Conservation (phyloP, 176 grass and related monocot genomes). For the Microstegium vimineum region DNA sequence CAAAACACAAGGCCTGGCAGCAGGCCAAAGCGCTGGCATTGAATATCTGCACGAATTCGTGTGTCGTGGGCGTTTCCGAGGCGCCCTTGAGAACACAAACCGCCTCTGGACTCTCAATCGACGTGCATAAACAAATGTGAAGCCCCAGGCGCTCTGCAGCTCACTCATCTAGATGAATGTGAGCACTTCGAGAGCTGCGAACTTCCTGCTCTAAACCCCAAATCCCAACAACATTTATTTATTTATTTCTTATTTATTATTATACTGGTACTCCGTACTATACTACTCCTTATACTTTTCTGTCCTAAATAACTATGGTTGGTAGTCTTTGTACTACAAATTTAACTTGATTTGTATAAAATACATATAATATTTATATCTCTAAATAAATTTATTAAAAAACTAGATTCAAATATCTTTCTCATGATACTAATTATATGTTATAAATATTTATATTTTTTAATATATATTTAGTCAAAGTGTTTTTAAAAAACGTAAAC, state of each 20-base stretch:
- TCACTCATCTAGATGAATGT: constrained; percentile 21
- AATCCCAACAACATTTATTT: constrained; percentile 17
- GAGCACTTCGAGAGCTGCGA: constrained; percentile 13
- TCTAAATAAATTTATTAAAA: no score
- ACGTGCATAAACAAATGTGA: constrained; percentile 29
- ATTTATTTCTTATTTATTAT: not conserved
- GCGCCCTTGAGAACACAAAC: constrained; percentile 25
- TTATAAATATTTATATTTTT: no score
- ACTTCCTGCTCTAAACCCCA: not conserved
- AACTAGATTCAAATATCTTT: no score
- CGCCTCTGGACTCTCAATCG: constrained; percentile 5
- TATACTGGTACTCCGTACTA: no score
- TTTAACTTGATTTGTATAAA: no score
- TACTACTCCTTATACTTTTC: no score
- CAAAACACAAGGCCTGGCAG: constrained; percentile 18
- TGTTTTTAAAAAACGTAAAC: no score
- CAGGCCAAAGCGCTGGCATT: not conserved
- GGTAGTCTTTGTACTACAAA: no score
- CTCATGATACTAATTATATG: no score
- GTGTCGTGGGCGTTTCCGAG: constrained; percentile 16
- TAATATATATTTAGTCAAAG: no score
- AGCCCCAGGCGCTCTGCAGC: not conserved
- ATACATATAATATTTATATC: no score
- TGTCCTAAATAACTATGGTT: no score
- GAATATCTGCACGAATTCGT: not conserved